Evolutionary conservation across 1,284 basidiomycete genomes (phyloP).

Genomic region (Entoloma clypeatum): DNA sequence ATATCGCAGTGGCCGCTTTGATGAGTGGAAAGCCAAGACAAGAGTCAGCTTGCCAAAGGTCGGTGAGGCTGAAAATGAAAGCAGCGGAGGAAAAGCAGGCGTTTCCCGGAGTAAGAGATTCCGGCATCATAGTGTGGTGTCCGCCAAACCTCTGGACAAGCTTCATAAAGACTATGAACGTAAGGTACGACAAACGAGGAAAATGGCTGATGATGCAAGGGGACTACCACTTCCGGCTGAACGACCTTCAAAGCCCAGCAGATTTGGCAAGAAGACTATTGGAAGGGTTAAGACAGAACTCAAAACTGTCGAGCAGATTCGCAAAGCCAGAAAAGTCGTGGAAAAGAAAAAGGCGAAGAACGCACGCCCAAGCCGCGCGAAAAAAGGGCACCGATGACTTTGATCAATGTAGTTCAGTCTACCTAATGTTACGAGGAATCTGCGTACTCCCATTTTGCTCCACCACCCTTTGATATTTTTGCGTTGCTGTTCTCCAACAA

Average conservation of each 20-base stretch:
- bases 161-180: conserved; percentile 66
- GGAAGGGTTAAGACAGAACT: conserved; percentile 72
- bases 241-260: conserved; percentile 24
- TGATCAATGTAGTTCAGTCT: neutral
- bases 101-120: conserved; percentile 52
- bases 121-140: conserved; percentile 59
- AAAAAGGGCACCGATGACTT: conserved; percentile 38
- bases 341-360: conserved; percentile 73
- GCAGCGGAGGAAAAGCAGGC: conserved; percentile 27
- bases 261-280: conserved; percentile 43
- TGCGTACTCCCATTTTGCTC: conserved; percentile 72
- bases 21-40: conserved; percentile 89
- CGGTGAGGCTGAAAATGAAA: conserved; percentile 71
- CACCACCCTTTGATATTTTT: conserved; percentile 54
- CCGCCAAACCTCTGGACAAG: conserved; percentile 72
- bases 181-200: conserved; percentile 59
- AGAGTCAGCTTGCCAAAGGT: conserved; percentile 71
- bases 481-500: conserved; percentile 22
- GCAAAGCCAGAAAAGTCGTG: conserved; percentile 61
- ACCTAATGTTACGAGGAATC: conserved; percentile 5
- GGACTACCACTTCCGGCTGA: conserved; percentile 18
- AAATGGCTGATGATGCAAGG: conserved; percentile 37
- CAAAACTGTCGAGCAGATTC: conserved; percentile 81
- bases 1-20: conserved; percentile 91
- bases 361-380: conserved; percentile 55